Conservation (phyloP, 768 basidiomycete species). For the Trametes cubensis region DNA sequence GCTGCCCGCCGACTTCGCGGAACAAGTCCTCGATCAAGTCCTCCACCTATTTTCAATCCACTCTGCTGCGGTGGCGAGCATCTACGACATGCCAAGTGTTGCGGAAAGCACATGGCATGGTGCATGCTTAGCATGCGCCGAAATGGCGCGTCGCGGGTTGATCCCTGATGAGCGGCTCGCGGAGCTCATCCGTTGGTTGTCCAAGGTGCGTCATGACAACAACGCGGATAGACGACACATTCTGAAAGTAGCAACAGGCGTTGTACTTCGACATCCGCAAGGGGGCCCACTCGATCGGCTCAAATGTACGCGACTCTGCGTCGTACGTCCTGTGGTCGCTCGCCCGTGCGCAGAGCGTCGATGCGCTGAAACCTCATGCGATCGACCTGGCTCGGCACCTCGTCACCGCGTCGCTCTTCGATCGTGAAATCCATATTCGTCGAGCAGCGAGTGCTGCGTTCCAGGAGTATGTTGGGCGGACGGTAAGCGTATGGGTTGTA, state of each 20-base stretch:
- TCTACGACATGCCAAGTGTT: constrained; percentile 73
- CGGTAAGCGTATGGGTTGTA: constrained; percentile 53
- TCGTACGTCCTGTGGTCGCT: constrained; percentile 95
- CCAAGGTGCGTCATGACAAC: constrained; percentile 55
- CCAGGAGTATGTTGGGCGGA: constrained; percentile 94
- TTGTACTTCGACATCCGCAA: constrained; percentile 90
- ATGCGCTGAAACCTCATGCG: constrained; percentile 62
- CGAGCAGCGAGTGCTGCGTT: constrained; percentile 96
- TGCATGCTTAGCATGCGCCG: constrained; percentile 87
- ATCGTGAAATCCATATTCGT: constrained; percentile 93
- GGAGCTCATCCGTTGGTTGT: constrained; percentile 74
- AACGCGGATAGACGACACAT: background rate
- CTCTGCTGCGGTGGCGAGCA: constrained; percentile 59
- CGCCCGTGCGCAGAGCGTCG: constrained; percentile 71
- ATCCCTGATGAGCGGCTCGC: constrained; percentile 59
- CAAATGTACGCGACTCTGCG: constrained; percentile 92
- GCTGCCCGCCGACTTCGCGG: constrained; percentile 71
- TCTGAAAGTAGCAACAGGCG: constrained; percentile 52
- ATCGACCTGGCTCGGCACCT: constrained; percentile 67
- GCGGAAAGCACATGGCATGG: constrained; percentile 96
- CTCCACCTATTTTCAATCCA: constrained; percentile 79
- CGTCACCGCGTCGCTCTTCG: constrained; percentile 81
- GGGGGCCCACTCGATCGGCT: constrained; percentile 91
- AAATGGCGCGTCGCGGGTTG: constrained; percentile 84
- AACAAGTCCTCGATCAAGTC: constrained; percentile 82